Evolutionary conservation across 139 green algal genomes (phyloP).

Genomic region (Deuterostichococcus epilithicus): DNA sequence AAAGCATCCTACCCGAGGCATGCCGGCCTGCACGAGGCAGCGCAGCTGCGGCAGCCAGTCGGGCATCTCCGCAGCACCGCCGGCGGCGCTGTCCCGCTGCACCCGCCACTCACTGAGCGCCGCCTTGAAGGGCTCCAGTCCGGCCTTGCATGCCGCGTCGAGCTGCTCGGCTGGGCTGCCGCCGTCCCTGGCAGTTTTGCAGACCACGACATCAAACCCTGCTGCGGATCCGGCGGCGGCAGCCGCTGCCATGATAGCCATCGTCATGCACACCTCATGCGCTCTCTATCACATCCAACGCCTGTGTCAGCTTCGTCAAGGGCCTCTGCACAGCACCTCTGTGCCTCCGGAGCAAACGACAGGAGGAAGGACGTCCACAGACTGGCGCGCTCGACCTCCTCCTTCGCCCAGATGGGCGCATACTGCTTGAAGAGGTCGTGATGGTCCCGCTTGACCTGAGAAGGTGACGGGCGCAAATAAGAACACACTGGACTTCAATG

Average conservation of each 20-base stretch:
- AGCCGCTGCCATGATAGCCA: background rate
- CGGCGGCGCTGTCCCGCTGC: background rate
- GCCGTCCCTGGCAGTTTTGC: background rate
- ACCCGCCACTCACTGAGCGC: background rate
- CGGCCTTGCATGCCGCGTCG: background rate
- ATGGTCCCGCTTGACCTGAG: constrained; percentile 33
- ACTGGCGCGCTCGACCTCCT: constrained; percentile 54
- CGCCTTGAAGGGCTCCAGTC: constrained; percentile 7
- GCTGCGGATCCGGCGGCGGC: background rate
- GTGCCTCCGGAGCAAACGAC: background rate
- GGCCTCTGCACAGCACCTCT: background rate
- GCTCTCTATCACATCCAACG: background rate
- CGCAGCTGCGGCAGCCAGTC: constrained; percentile 33
- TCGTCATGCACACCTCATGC: background rate
- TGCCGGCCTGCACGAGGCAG: constrained; percentile 46
- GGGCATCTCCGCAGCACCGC: background rate
- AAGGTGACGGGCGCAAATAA: background rate
- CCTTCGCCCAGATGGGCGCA: constrained; percentile 40
- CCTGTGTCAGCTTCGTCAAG: background rate
- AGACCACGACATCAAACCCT: background rate
- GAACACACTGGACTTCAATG: background rate
- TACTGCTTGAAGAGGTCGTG: constrained; percentile 36
- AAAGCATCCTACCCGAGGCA: constrained; percentile 31
- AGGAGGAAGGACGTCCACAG: constrained; percentile 35
- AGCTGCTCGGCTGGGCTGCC: background rate